Evolutionary conservation across 148 eudicot species (phyloP), one percentile per base, ranked within the genome.

Genomic region (Rhododendron ferrugineum): DNA sequence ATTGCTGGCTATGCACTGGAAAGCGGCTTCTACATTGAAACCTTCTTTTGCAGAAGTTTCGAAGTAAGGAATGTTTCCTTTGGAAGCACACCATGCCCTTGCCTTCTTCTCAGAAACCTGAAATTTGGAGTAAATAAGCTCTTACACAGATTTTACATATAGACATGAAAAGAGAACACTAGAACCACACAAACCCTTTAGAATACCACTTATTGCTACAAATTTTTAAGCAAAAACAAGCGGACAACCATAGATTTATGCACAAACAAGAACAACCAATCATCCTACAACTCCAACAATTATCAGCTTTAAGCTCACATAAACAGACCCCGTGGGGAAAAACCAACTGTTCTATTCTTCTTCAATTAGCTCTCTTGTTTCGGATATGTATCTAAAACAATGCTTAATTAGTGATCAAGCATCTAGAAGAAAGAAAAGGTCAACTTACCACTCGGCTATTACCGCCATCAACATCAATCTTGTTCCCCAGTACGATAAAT

Each of bases 21-120:
- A 94, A 88, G 98, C 98, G 86, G 93, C 94, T 83, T 94, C 95
- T 18, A 94, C 95, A 82, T 94, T 94, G 47, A 92, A 92, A 52
- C 97, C 97, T 83, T 94, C 94, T 87, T 94, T 94, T 23, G 97
- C 97, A 77, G 97, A 94, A 79, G 98, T 94, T 85, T 94, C 96
- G 60, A 94, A 93, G 88, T 94, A 94, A 75, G 98, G 96, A 84
- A 94, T 93, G 75, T 93, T 90, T 44, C 94, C 95, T 90, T 94
- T 94, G 88, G 92, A 90, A 83, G 91, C 92, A 89, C 96, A 94
- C 96, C 96, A 94, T 76, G 94, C 93, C 86, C 87, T 92, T 28
- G 96, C 96, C 88, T 94, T 94, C 90, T 93, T 94, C 81, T 92
- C 98, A 64, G 94, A 92, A 75, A 93, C 92, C 98, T 94, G 91